Evolutionary conservation across 75 land plant species (phyloP).

Genomic region (Pinus tabuliformis): DNA sequence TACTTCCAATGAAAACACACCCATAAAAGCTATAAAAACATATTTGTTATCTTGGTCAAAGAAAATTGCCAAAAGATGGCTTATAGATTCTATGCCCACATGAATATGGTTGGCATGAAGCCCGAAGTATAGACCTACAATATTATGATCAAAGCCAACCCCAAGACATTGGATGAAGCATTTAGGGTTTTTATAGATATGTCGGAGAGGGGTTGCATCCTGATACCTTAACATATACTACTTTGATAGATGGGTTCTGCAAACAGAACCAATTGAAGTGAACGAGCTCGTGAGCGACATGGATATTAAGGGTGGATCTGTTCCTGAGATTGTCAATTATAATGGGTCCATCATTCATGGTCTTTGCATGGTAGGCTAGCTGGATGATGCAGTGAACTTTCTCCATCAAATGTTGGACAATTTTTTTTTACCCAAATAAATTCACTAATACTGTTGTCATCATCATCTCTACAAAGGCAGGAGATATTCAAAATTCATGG

Average conservation of each 20-base stretch:
- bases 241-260: slow-evolving; percentile 48
- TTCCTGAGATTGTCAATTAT: slow-evolving; percentile 50
- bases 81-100: too few relatives aligned
- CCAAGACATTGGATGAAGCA: too few relatives aligned
- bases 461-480: slow-evolving; percentile 62
- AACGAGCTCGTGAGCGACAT: slow-evolving; percentile 43
- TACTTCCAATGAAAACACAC: too few relatives aligned
- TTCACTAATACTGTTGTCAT: slow-evolving; percentile 66
- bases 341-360: slow-evolving; percentile 37
- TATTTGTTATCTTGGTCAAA: too few relatives aligned
- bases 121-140: too few relatives aligned
- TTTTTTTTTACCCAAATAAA: slow-evolving; percentile 48
- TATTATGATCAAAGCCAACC: too few relatives aligned
- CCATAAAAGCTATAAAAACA: too few relatives aligned
- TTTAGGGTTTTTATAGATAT: too few relatives aligned
- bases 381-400: slow-evolving; percentile 47
- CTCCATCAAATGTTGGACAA: slow-evolving; percentile 48
- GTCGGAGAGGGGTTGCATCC: too few relatives aligned
- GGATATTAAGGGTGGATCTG: slow-evolving; percentile 17
- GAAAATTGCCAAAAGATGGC: too few relatives aligned
- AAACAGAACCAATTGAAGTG: slow-evolving; percentile 31
- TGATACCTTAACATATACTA: too few relatives aligned
- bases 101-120: too few relatives aligned
- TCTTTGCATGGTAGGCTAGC: slow-evolving; percentile 12
- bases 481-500: slow-evolving; percentile 36